Evolutionary conservation across 257 asterid genomes (phyloP), one percentile per base, ranked within the genome.

Genomic region (Ehretia macrophylla): DNA sequence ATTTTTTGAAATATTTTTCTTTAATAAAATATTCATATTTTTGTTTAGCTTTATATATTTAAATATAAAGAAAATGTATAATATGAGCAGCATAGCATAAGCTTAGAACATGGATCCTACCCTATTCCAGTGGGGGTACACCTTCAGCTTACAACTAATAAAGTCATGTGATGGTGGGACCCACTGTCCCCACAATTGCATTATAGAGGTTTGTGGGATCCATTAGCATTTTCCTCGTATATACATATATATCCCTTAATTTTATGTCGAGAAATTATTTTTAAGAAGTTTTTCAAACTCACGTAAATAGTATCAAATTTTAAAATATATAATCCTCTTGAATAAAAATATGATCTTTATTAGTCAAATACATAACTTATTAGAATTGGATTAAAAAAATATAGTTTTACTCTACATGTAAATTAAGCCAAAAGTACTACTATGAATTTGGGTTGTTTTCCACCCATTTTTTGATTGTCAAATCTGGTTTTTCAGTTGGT

Each of bases 71-170:
- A 21, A 17, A 56, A 62, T 14, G 51, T 20, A 44, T 55, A 39
- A 47, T 19, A 32, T 44, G 51, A 42, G 58, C 40, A 59, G 56
- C 52, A 59, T 51, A 58, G 48, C 45, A 63, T 62, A 66, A 65
- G 71, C 60, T 53, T 70, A 78, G 79, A 82, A 76, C 85, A 79
- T 79, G 88, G 82, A 82, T 78, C 79, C 83, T n/a, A 70, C 79
- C 86, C 79, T 35, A 69, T 71, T 66, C 75, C 83, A 73, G 63
- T 65, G 78, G 78, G n/a, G 78, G 78, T 62, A 75, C 61, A 42
- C 62, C 50, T 65, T 56, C 65, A 62, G 60, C 52, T 63, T 69
- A 84, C 85, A 83, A 80, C 87, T 75, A 77, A 79, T 65, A 71
- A 77, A 81, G 84, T 69, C 85, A 81, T 81, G 83, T 81, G 81